Evolutionary conservation across 108 stramenopile species (phyloP).

Genomic region (Mediolabrus comicus): DNA sequence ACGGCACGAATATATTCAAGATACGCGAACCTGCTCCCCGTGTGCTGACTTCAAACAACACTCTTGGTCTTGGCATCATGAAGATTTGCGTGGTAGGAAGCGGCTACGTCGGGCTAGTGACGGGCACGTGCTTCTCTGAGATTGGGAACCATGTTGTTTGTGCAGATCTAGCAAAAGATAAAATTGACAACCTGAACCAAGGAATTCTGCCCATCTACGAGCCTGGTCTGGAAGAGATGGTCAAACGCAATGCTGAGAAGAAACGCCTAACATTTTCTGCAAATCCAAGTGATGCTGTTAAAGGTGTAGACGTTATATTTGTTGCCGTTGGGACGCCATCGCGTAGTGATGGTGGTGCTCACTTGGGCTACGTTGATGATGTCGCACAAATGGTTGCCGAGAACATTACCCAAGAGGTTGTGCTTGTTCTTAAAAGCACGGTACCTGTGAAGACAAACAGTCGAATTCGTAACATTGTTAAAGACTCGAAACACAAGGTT

Average conservation of each 20-base stretch:
- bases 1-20: too few relatives aligned
- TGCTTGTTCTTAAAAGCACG: constrained; percentile 79
- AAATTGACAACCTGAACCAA: constrained; percentile 68
- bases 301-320: constrained; percentile 72
- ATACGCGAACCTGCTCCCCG: too few relatives aligned
- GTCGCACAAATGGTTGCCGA: constrained; percentile 79
- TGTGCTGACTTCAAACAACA: too few relatives aligned
- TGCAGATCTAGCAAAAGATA: constrained; percentile 54
- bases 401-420: constrained; percentile 53
- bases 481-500: constrained; percentile 52
- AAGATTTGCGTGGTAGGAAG: constrained; percentile 16
- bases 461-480: constrained; percentile 62
- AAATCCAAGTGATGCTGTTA: constrained; percentile 56
- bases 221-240: constrained; percentile 71
- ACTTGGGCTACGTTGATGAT: constrained; percentile 78
- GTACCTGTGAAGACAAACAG: constrained; percentile 70
- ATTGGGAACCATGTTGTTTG: constrained; percentile 58
- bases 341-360: constrained; percentile 71
- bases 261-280: constrained; percentile 77
- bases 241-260: constrained; percentile 11
- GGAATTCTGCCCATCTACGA: constrained; percentile 78
- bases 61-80: constrained; percentile 5
- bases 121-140: not conserved
- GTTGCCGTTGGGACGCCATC: constrained; percentile 66
- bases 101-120: constrained; percentile 12